Evolutionary conservation across 768 basidiomycete genomes (phyloP).

Genomic region (Boletus sp.): DNA sequence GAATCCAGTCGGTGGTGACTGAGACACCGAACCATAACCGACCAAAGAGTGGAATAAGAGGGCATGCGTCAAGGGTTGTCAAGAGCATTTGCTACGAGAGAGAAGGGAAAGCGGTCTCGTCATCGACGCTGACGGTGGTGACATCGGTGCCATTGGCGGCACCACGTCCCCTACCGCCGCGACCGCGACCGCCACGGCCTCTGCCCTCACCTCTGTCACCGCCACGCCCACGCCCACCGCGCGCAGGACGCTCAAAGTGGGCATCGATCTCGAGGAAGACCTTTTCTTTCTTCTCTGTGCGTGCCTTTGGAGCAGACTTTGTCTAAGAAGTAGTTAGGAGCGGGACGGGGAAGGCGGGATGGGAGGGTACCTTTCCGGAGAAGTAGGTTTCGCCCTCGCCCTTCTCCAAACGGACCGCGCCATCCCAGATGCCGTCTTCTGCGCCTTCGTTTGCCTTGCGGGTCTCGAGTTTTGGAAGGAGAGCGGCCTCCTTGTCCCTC

Average conservation of each 20-base stretch:
- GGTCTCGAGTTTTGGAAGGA: slow-evolving; percentile 75
- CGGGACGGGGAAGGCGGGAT: not conserved
- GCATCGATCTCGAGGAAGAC: slow-evolving; percentile 90
- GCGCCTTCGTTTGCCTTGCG: slow-evolving; percentile 78
- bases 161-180: slow-evolving; percentile 45
- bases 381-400: slow-evolving; percentile 74
- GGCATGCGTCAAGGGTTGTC: slow-evolving; percentile 2
- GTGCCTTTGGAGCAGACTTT: slow-evolving; percentile 62
- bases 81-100: slow-evolving; percentile 45
- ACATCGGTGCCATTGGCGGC: slow-evolving; percentile 37
- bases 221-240: slow-evolving; percentile 54
- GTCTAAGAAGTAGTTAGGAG: slow-evolving; percentile 39
- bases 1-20: slow-evolving; percentile 10
- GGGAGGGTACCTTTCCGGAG: slow-evolving; percentile 74
- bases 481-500: slow-evolving; percentile 52
- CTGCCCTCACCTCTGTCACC: slow-evolving; percentile 49
- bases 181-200: slow-evolving; percentile 41
- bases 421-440: slow-evolving; percentile 67
- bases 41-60: slow-evolving; percentile 3
- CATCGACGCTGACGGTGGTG: slow-evolving; percentile 64
- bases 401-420: slow-evolving; percentile 62
- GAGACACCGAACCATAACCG: slow-evolving; percentile 10
- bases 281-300: slow-evolving; percentile 85
- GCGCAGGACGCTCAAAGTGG: slow-evolving; percentile 78
- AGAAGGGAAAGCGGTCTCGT: slow-evolving; percentile 87